Conservation (phyloP, 257 asterid species). For the Prunella vulgaris region DNA sequence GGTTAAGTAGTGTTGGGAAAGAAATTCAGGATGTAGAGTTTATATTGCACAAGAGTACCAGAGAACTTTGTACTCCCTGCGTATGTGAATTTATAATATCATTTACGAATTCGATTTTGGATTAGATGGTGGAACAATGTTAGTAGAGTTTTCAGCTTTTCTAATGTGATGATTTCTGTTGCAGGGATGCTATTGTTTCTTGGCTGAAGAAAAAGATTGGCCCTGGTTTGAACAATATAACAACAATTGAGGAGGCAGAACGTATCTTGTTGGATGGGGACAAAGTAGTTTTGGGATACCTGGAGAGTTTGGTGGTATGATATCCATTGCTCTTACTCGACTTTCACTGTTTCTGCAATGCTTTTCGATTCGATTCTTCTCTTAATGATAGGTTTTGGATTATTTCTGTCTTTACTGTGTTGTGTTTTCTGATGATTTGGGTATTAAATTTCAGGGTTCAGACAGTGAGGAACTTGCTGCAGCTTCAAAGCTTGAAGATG, state of each 20-base stretch:
- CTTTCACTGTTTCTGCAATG: not conserved
- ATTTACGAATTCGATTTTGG: too few species aligned
- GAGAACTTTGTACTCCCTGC: not conserved
- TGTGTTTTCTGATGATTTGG: not conserved
- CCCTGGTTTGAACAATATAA: constrained; percentile 54
- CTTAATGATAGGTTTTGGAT: not conserved
- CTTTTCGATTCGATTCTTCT: not conserved
- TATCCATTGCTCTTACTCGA: not conserved
- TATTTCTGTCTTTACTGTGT: not conserved
- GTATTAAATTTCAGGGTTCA: constrained; percentile 46
- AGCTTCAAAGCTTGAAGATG: constrained; percentile 74
- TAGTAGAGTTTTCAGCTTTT: not conserved
- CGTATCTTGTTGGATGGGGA: constrained; percentile 55
- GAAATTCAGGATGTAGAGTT: not conserved
- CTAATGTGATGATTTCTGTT: constrained; percentile 17
- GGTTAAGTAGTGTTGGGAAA: not conserved
- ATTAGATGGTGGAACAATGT: not conserved
- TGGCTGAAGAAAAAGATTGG: constrained; percentile 92
- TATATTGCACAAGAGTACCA: not conserved
- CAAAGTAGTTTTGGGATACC: constrained; percentile 58
- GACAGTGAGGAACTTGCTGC: constrained; percentile 67
- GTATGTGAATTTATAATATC: not conserved
- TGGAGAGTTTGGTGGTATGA: constrained; percentile 74
- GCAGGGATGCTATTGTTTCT: constrained; percentile 75
- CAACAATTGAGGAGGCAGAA: constrained; percentile 71